Evolutionary conservation across 306 rosid species (phyloP).

Genomic region (Acacia acuminata): DNA sequence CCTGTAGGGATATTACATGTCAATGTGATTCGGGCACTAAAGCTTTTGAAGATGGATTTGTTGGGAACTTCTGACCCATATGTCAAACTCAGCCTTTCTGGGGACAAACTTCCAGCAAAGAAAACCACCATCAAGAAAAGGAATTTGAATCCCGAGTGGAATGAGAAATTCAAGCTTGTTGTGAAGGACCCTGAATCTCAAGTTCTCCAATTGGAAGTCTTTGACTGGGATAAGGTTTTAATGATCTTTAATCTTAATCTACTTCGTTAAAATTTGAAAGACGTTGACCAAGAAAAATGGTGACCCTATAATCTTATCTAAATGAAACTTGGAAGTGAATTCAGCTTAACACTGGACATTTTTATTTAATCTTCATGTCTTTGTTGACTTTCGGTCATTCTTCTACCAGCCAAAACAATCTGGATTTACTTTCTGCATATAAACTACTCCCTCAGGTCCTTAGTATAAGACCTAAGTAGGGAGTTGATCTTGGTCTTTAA

Average conservation of each 20-base stretch:
- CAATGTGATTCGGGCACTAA: constrained; percentile 75
- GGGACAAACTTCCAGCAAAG: constrained; percentile 73
- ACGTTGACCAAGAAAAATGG: not conserved
- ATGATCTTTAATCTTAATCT: constrained; percentile 25
- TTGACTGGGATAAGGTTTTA: constrained; percentile 95
- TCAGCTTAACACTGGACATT: not conserved
- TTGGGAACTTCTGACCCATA: constrained; percentile 94
- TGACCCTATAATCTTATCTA: not conserved
- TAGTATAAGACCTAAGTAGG: no score
- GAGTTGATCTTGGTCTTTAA: no score
- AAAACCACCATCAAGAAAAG: constrained; percentile 77
- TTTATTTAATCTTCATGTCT: not conserved
- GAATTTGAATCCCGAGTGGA: constrained; percentile 92
- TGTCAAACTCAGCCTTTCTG: constrained; percentile 74
- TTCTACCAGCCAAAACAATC: not conserved
- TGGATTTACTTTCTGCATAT: not conserved
- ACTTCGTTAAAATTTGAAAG: constrained; percentile 31
- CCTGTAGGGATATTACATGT: constrained; percentile 93
- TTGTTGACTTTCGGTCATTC: not conserved
- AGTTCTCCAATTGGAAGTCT: constrained; percentile 86
- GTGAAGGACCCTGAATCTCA: constrained; percentile 84
- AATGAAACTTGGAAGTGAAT: not conserved
- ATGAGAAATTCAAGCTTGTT: constrained; percentile 85
- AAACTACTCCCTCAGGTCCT: not conserved
- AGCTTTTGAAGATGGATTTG: constrained; percentile 84